phyloP scores from a whole-genome alignment of 371 early-diverging fungal genomes.

The Mortierella sp. region DNA sequence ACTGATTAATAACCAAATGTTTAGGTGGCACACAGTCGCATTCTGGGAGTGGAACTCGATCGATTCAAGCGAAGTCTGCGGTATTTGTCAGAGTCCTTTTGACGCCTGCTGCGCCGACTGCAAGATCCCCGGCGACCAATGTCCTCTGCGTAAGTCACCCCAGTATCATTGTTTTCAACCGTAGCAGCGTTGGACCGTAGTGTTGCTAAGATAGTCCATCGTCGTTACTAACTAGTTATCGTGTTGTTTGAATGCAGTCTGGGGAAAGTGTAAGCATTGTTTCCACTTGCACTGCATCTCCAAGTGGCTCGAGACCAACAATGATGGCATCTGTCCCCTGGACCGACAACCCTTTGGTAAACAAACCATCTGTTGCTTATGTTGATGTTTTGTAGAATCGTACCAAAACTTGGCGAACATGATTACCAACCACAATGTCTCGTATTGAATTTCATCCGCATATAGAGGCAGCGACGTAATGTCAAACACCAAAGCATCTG shows the following conservation, averaged over 20 bases:
- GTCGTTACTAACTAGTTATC: not conserved
- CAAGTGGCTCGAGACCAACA: constrained; percentile 54
- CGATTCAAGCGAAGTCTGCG: constrained; percentile 51
- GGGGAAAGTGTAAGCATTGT: constrained; percentile 47
- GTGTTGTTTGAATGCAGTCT: constrained; percentile 14
- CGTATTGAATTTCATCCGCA: not conserved
- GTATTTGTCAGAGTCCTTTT: constrained; percentile 53
- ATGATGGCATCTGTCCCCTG: constrained; percentile 49
- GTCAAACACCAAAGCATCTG: not conserved
- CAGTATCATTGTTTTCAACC: not conserved
- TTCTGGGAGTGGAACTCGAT: constrained; percentile 56
- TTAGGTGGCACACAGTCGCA: constrained; percentile 51
- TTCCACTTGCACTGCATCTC: constrained; percentile 54
- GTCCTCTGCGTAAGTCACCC: constrained; percentile 39
- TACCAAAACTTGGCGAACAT: not conserved
- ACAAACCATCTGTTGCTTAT: not conserved
- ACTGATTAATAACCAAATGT: not conserved
- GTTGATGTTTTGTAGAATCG: not conserved
- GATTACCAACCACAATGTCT: not conserved
- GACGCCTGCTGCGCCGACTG: constrained; percentile 50
- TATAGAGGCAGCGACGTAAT: constrained; percentile 32
- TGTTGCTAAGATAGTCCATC: not conserved
- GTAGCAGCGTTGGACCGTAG: too few relatives aligned
- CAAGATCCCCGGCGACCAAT: constrained; percentile 53
- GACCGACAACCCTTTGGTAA: constrained; percentile 55